Base-by-base conservation (phyloP, 352 stramenopile species). In the Pythium aquatile region DNA sequence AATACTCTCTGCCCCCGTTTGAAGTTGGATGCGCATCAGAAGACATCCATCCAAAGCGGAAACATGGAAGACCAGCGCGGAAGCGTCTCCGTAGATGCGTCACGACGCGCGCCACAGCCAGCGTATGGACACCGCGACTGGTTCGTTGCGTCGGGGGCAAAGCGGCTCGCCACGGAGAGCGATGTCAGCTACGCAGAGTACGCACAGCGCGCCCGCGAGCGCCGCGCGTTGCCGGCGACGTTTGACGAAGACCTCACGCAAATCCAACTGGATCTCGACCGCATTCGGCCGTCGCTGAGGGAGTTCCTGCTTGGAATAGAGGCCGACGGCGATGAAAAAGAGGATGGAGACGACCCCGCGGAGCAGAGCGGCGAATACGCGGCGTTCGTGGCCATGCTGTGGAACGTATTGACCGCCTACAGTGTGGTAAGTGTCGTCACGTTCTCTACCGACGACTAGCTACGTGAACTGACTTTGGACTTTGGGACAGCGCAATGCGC, bases 241-340 rank as follows among this genome's bases (percentile, higher is more conserved):
- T 73, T 65, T 6, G 80, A 82, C n/a, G 83, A 88, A 9, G 83
- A 92, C 66, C 53, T 69, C 54, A 66, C 68, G 37, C 83, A 92
- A 73, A 88, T 92, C 48, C 79, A 87, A 46, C 69, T 92, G 55
- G 83, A 92, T 73, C 61, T 92, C 33, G 69, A 78, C 29, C 83
- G 83, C 30, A 83, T 81, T 10, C 66, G 69, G 44, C 66, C 72
- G 48, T 92, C 83, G 26, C 68, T 90, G 14, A 70, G 73, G 44
- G 74, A 81, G 57, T 89, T 83, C 61, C 60, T 92, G 13, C 53
- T 89, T 26, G 49, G 58, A 14, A 16, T 44, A 6, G 59, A 63
- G 16, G 47, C 30, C 5, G 46, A 63, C 26, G 33, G 59, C 35
- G 56, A 47, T 26, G 63, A 66, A 4, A 40, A 29, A 26, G 42